Evolutionary conservation across 352 stramenopile genomes (phyloP).

Genomic region (Phytopythium kandeliae): DNA sequence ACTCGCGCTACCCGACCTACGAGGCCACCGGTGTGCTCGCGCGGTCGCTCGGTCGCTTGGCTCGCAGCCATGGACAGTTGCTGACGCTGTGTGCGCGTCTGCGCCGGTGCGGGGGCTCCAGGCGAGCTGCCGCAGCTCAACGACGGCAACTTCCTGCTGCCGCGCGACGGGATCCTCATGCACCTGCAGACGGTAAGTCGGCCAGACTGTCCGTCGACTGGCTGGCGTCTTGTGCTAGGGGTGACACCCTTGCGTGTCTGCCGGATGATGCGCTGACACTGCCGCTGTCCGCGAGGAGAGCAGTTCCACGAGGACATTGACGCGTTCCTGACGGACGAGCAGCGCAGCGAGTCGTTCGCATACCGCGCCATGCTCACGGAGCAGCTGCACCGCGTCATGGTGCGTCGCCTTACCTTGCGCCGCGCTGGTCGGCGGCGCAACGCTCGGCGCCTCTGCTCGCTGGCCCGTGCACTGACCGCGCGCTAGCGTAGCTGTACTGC

Average conservation of each 20-base stretch:
- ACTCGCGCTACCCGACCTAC: constrained; percentile 78
- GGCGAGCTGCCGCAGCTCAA: constrained; percentile 78
- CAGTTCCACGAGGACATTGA: constrained; percentile 84
- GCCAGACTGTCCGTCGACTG: too few species aligned
- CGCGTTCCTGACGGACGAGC: constrained; percentile 47
- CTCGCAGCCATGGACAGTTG: too few species aligned
- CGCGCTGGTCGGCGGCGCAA: too few species aligned
- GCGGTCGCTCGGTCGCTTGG: not conserved
- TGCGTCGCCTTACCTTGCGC: constrained; percentile 7
- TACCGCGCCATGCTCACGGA: constrained; percentile 80
- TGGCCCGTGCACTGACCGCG: too few species aligned
- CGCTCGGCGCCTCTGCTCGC: not conserved
- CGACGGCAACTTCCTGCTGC: constrained; percentile 83
- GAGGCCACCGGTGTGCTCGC: constrained; percentile 53
- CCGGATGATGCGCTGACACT: not conserved
- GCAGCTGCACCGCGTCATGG: constrained; percentile 77
- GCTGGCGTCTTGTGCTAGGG: too few species aligned
- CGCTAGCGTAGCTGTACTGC: constrained; percentile 68
- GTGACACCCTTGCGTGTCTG: too few species aligned
- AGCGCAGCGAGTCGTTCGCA: constrained; percentile 79
- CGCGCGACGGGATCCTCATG: constrained; percentile 81
- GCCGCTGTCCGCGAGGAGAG: not conserved
- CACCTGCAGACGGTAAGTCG: constrained; percentile 70
- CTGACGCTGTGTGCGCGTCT: not conserved
- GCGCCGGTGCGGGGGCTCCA: not conserved